A percentile compares a stretch with the other conserved stretches of the same genome.
Conservation (phyloP, 2,329 filamentous ascomycete genomes). For the Apiospora rasikravindrae region DNA sequence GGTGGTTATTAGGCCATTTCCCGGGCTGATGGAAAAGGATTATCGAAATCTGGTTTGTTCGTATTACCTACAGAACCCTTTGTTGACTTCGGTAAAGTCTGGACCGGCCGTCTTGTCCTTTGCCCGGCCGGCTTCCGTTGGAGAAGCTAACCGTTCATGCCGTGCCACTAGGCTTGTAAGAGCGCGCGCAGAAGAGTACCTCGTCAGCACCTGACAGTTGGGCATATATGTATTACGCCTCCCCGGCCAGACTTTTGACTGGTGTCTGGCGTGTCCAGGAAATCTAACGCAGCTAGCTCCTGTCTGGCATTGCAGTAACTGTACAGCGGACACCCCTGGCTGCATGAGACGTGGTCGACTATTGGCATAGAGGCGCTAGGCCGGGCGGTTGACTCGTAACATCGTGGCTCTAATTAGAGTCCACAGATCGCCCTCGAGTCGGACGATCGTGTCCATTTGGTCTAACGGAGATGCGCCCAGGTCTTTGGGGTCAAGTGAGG, state of each 20-base stretch:
- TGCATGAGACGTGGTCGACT: constrained; percentile 18
- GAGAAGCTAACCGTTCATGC: constrained; percentile 13
- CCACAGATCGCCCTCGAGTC: constrained; percentile 13
- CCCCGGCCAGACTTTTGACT: background rate
- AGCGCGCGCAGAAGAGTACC: background rate
- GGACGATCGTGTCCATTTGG: constrained; percentile 15
- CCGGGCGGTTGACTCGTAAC: constrained; percentile 18
- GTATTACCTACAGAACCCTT: too few species aligned
- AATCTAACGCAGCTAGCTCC: background rate
- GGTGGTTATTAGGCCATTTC: background rate
- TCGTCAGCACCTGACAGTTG: background rate
- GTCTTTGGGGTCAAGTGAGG: background rate
- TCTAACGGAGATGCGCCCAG: constrained; percentile 12
- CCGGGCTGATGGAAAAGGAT: constrained; percentile 1
- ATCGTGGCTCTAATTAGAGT: constrained; percentile 17
- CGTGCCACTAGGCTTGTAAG: background rate
- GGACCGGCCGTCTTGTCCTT: constrained; percentile 2
- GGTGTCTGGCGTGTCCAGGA: constrained; percentile 1
- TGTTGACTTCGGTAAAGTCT: constrained; percentile 3
- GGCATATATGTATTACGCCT: constrained; percentile 1
- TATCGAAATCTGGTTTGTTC: background rate
- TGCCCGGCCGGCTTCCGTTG: constrained; percentile 10
- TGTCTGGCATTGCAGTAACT: background rate
- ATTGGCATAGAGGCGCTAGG: constrained; percentile 18
- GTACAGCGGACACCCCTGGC: constrained; percentile 15